Base-by-base conservation (phyloP, 2,329 filamentous ascomycete species). In the Fusarium tricinctum region DNA sequence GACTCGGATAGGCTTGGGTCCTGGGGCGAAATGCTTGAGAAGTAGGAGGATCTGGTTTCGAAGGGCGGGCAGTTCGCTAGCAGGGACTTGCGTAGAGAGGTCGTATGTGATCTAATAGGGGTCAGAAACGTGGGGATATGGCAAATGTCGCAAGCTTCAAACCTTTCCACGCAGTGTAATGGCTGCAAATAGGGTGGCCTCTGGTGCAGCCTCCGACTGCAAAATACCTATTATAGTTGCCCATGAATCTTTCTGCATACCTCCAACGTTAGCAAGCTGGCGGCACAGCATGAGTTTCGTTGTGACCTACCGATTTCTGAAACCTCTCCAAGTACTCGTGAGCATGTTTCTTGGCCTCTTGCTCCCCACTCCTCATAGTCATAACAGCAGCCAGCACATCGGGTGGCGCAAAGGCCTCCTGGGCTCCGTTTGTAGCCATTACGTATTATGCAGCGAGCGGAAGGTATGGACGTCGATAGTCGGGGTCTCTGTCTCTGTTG, bases 151-250 rank as follows among this genome's bases (percentile, higher is more conserved):
- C 35, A 45, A 52, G 43, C 13, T 39, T 50, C 60, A 56, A 71
- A 98, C 96, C 91, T 99, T 99, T 85, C 96, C 96, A 83, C 97
- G 97, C 76, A 99, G 84, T 52, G 96, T 99, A 46, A 95, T 98
- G 61, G 96, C 96, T 46, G 96, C 96, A 80, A 99, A 99, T 63
- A 99, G 85, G 78, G 96, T 96, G 26, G 93, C 92, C 79, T 97
- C 94, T 50, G 91, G 86, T 67, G 94, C 91, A 56, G 91, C 88
- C 68, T 91, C 86, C 49, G 93, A 92, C 79, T 97, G 93, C 66
- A 99, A 84, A 67, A 99, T 92, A 53, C 90, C 88, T 78, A 97
- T 91, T 66, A 94, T 94, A 46, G 91, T 91, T 44, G 90, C 91
- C 96, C 96, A 99, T 72, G 96, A 96, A 78, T 93, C 92, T 77